Evolutionary conservation across 1,284 basidiomycete species (phyloP), one percentile per base, ranked within the genome.

Genomic region (Cryptococcus sp.): DNA sequence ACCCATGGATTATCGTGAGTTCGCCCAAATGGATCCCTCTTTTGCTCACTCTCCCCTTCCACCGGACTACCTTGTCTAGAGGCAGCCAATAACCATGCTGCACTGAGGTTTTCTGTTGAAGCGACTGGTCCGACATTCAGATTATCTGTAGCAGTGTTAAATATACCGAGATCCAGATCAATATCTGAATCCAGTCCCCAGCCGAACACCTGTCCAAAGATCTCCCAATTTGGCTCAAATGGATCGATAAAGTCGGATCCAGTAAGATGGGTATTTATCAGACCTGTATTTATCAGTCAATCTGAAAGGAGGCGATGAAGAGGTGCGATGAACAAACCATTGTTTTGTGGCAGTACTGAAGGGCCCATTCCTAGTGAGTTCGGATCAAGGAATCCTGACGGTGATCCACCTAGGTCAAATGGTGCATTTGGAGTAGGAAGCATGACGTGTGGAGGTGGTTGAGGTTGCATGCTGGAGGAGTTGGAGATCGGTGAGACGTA

Each of bases 1-100:
- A 70, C 68, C 68, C 68, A 68, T 53, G 63, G 65, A 55, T 57
- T 64, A 51, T 64, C 66, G 32, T 62, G 55, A 34, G 57, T 63
- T 42, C 66, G 42, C 3, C 66, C 66, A 34, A 62, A 63, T 4
- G 58, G 59, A 55, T 58, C 62, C 46, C 47, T 44, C 50, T 41
- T 52, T 30, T 34, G 3, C 47, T 57, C 52, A 5, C 46, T 45
- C n/a, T 45, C 53, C 8, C 50, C 55, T 15, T 58, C 55, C 5
- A 62, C 60, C 0, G 64, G 64, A 55, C 59, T 62, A 5, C 60
- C 64, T 4, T 55, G 57, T 38, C 67, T 46, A 5, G 63, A 64
- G 5, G 59, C 58, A 31, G 60, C 58, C 36, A 68, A 44, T 23
- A 67, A 56, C 64, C 66, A 67, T 13, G 65, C 62, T 4, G 67